phyloP scores from a whole-genome alignment of 2,329 filamentous ascomycete genomes.

The Xylaria sp. region DNA sequence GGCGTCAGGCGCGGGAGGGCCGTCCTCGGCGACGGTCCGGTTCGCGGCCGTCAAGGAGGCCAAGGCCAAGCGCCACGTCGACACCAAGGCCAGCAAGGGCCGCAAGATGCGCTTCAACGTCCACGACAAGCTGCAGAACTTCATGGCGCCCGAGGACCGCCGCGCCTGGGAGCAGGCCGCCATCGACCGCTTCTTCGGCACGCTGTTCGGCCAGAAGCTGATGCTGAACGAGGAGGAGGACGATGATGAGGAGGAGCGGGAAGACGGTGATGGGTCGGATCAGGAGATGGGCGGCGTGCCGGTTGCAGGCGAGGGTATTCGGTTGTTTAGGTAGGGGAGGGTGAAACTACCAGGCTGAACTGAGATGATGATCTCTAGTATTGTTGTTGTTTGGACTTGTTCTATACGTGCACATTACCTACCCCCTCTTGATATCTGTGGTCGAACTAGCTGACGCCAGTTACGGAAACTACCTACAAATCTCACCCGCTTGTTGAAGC shows the following conservation, averaged over 20 bases:
- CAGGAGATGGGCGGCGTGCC: conserved; percentile 53
- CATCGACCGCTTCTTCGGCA: conserved; percentile 76
- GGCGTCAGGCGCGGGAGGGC: conserved; percentile 50
- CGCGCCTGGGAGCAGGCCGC: conserved; percentile 79
- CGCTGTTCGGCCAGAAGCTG: conserved; percentile 72
- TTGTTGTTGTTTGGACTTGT: not conserved
- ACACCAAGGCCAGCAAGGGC: conserved; percentile 94
- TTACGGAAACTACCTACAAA: no score
- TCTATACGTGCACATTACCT: no score
- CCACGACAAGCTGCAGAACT: conserved; percentile 96
- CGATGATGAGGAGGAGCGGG: conserved; percentile 41
- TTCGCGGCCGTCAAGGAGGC: conserved; percentile 73
- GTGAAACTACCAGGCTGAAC: no score
- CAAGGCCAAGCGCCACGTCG: conserved; percentile 81
- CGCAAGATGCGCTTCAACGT: conserved; percentile 92
- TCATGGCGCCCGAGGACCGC: conserved; percentile 90
- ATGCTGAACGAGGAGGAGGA: conserved; percentile 60
- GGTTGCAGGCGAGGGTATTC: conserved; percentile 56
- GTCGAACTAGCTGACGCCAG: no score
- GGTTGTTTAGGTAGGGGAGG: conserved; percentile 57
- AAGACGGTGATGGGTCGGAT: conserved; percentile 44
- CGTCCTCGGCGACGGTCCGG: conserved; percentile 56
- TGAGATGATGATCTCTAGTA: conserved; percentile 12
- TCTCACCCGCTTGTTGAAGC: no score
- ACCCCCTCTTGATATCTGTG: no score